Base-by-base conservation (phyloP, 331 rosid genomes). In the Pyrus hybrid region DNA sequence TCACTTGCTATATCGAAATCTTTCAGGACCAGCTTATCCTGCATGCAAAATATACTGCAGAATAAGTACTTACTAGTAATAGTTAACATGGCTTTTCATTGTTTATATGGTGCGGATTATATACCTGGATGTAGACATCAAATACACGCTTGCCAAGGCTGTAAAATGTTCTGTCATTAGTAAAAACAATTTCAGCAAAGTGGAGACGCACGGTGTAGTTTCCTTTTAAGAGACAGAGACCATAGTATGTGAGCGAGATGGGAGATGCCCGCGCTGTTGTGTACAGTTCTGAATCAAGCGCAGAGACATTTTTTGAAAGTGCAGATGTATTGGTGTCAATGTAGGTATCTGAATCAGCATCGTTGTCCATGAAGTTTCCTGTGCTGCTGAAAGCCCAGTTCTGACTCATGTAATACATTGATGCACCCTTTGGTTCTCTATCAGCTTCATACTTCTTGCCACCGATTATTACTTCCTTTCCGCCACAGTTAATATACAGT, bases 321-420 rank as follows among this genome's bases (percentile, higher is more conserved):
- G 80, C 84, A 45, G 99, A 85, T 32, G 85, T 86, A 80, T 94
- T 91, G 79, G 88, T 51, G 80, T 75, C 75, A 37, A 74, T 83
- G 76, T 88, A 94, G 68, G 73, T 72, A 84, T 94, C 99, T 68
- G 88, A 82, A 29, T 88, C 93, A 63, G 89, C 77, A 62, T 90
- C 87, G 78, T 94, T 86, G 91, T 94, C 99, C 95, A 94, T 70
- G 86, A 94, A 90, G 91, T 80, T 83, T 41, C 99, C 97, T 0
- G 96, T 91, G 89, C 95, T 93, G 84, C 96, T 91, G 64, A 91
- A 81, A 64, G 98, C 98, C 98, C 98, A 93, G 43, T 79, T 78
- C 74, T 76, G 83, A 72, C 77, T 49, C 72, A 25, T 22, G 79
- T 83, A 93, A 69, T 85, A 84, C 91, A 77, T 73, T 30, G 98